Percentiles rank a stretch among this genome's conserved stretches.
phyloP scores from a whole-genome alignment of 345 rosid species.

The Aquilaria malaccensis region DNA sequence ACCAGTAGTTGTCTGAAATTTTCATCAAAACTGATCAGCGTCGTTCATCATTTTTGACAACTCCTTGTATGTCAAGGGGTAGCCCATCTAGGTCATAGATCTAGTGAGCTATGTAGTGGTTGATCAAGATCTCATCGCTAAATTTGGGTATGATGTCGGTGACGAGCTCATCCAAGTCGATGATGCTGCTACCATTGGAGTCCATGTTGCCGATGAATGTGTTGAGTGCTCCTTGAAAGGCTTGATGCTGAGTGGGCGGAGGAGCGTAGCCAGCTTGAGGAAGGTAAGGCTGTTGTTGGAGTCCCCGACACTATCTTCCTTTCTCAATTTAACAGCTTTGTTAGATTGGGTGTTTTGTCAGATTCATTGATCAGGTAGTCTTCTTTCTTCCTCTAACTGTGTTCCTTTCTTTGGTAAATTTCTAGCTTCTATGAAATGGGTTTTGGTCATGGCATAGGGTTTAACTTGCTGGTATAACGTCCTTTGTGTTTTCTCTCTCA shows the following conservation, averaged over 20 bases:
- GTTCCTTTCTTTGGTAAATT: too few species aligned
- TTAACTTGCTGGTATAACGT: too few species aligned
- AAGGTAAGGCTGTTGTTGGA: slow-evolving; percentile 71
- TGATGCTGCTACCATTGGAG: slow-evolving; percentile 63
- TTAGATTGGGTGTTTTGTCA: too few species aligned
- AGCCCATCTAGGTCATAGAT: slow-evolving; percentile 80
- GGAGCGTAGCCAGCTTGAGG: slow-evolving; percentile 84
- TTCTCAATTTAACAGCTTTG: too few species aligned
- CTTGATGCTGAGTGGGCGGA: slow-evolving; percentile 79
- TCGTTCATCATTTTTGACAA: slow-evolving; percentile 80
- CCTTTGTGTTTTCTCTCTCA: too few species aligned
- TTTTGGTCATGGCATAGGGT: too few species aligned
- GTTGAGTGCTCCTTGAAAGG: slow-evolving; percentile 77
- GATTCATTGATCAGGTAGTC: too few species aligned
- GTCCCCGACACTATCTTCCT: slow-evolving; percentile 23
- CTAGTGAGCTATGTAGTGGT: slow-evolving; percentile 74
- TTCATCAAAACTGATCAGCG: slow-evolving; percentile 84
- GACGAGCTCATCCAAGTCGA: slow-evolving; percentile 84
- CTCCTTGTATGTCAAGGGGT: slow-evolving; percentile 63
- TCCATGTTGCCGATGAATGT: slow-evolving; percentile 54
- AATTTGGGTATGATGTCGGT: slow-evolving; percentile 57
- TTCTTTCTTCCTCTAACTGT: too few species aligned
- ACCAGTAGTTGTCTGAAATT: too few species aligned
- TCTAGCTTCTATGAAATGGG: too few species aligned
- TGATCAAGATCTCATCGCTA: slow-evolving; percentile 46